phyloP scores from a whole-genome alignment of 169 alveolate species.

The Plasmodium cynomolgi region DNA sequence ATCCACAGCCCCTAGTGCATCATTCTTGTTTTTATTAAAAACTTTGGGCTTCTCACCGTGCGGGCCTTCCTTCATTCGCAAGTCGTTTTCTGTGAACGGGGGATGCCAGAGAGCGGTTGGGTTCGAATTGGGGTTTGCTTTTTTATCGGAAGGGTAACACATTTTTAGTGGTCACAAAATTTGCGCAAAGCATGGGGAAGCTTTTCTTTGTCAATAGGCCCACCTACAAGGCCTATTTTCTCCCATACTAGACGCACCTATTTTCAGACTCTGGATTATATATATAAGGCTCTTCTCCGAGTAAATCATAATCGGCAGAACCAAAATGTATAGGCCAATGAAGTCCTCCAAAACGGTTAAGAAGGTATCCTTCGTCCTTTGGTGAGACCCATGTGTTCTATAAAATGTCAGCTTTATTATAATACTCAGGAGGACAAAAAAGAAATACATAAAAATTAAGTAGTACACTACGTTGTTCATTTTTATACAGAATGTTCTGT shows the following conservation, averaged over 20 bases:
- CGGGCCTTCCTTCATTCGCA: conserved; percentile 11
- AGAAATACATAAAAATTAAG: conserved; percentile 52
- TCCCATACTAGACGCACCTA: conserved; percentile 36
- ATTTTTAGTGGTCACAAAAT: no score
- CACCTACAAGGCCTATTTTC: neutral
- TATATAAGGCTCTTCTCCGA: conserved; percentile 73
- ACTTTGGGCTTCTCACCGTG: conserved; percentile 54
- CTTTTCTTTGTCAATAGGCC: neutral
- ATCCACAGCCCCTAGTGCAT: conserved; percentile 67
- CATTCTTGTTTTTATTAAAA: conserved; percentile 73
- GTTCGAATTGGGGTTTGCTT: neutral
- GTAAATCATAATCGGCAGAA: conserved; percentile 71
- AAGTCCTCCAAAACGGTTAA: conserved; percentile 46
- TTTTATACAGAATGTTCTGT: conserved; percentile 57
- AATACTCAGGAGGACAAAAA: conserved; percentile 51
- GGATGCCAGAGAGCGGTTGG: neutral
- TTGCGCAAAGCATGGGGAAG: neutral
- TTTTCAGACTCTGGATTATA: conserved; percentile 69
- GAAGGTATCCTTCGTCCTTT: conserved; percentile 19
- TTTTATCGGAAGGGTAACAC: neutral
- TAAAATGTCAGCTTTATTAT: conserved; percentile 20
- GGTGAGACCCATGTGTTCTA: neutral
- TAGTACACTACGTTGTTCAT: conserved; percentile 74
- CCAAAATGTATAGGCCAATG: conserved; percentile 63
- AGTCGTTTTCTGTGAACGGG: conserved; percentile 38